Evolutionary conservation across 805 yeast genomes (phyloP), one percentile per base, ranked within the genome.

Genomic region (Kodamaea nitidulidarum): DNA sequence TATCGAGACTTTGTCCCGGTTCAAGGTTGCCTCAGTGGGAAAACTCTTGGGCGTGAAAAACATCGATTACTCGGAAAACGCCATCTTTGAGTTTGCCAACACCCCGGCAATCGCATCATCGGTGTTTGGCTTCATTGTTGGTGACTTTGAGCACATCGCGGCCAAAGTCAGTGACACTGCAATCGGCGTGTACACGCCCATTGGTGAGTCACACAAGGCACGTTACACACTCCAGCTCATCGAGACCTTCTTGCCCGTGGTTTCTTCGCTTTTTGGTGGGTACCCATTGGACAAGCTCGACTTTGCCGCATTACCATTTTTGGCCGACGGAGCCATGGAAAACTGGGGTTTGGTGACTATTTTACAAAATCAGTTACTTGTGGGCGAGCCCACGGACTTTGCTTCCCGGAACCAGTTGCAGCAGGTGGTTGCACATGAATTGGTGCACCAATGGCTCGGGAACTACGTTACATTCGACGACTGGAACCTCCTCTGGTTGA

Each of bases 361-460:
- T 6, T 71, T 80, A 39, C 71, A 75, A 37, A 71, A 72, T 33
- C 80, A 78, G 46, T 39, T 67, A n/a, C 3, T 25, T 2, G 27
- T 38, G 0, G 47, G 57, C 2, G 58, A 63, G 27, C 39, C 38
- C 1, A 47, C 36, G 11, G 48, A 41, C 21, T 30, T 30, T 16
- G 2, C 66, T 65, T 44, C 51, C 29, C 7, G 33, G 5, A 8
- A 20, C 7, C 67, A 61, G 41, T 52, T 78, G 16, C 62, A 75
- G 44, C 83, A 80, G 50, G 67, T 84, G 32, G 52, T 85, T 7
- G 78, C 76, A 1, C 95, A 85, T 55, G 90, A 84, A 52, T 51
- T 84, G 45, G 79, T 83, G 20, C 95, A 85, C 55, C 91, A 84
- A 61, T 85, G 88, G 87, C 58, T 85, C 41, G 95, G 93, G 7